Evolutionary conservation across 768 basidiomycete species (phyloP), one percentile per base, ranked within the genome.

Genomic region (Pholiota conissans): DNA sequence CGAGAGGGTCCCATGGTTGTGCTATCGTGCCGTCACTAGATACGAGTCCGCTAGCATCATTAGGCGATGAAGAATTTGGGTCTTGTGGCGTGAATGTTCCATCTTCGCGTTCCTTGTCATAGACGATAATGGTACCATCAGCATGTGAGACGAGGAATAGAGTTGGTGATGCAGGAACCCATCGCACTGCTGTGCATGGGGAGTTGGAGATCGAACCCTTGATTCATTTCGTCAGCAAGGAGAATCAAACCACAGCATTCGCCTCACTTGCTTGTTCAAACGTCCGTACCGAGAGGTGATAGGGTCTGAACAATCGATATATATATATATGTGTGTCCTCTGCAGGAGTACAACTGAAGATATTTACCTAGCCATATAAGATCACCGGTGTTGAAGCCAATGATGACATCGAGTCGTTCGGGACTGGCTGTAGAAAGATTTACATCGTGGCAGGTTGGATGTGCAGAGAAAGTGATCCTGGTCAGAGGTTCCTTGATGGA

Each of bases 311-410:
- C 34, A 29, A 8, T 28, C 42, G 22, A 8, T 40, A 58, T 53
- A 32, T 57, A 34, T 53, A 48, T 28, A 27, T 29, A 49, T 42
- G 27, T 57, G 57, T 57, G 34, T 63, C n/a, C n/a, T n/a, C n/a
- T n/a, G n/a, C 14, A 35, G 45, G 42, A 10, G 7, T 9, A 22
- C 22, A 45, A 11, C 27, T 7, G 57, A 22, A 46, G 30, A 42
- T 40, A 70, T 81, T 61, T 61, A 91, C 95, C 95, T 55, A 98
- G 79, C 97, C 97, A 98, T 49, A 98, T 74, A 34, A 99, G 77
- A 74, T 99, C 97, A n/a, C 97, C 97, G 0, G 95, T 91, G 60
- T 78, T 82, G 69, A 97, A 98, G 5, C 96, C 97, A 65, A 98
- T 89, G 57, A 98, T 82, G 5, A 97, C 79, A 65, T 98, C 95